Conservation (phyloP, 73 alveolate genomes). For the Paramecium caudatum region DNA sequence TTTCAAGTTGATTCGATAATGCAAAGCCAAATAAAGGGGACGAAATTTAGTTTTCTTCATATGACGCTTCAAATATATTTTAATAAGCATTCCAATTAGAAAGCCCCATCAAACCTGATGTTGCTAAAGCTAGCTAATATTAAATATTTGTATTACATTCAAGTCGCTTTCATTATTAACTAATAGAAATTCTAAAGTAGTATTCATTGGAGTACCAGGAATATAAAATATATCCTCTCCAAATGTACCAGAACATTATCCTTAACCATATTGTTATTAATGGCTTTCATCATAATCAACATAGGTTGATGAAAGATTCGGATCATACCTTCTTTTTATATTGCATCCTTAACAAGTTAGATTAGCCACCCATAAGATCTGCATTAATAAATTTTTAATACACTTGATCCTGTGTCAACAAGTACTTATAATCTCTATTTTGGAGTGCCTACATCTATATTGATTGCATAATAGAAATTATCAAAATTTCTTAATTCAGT, state of each 20-base stretch:
- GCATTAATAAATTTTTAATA: neutral
- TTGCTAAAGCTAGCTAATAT: neutral
- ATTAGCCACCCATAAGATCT: constrained; percentile 67
- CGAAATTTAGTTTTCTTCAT: neutral
- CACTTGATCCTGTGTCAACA: constrained; percentile 64
- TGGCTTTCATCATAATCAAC: neutral
- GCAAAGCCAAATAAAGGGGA: neutral
- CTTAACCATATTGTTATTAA: neutral
- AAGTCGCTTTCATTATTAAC: constrained; percentile 1
- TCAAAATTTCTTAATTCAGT: neutral
- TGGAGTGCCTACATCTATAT: constrained; percentile 30
- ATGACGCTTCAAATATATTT: constrained; percentile 15
- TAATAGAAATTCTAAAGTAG: neutral
- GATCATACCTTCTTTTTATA: neutral
- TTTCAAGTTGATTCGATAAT: neutral
- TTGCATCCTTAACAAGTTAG: constrained; percentile 11
- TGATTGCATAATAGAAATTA: neutral
- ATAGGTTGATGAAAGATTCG: neutral
- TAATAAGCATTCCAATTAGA: constrained; percentile 19
- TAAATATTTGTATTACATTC: neutral
- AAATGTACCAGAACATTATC: constrained; percentile 45
- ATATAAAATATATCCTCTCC: neutral
- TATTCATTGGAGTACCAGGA: neutral
- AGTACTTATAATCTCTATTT: neutral
- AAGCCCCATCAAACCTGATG: constrained; percentile 58